Evolutionary conservation across 306 rosid species (phyloP), one percentile per base, ranked within the genome.

Genomic region (Rubus idaeus): DNA sequence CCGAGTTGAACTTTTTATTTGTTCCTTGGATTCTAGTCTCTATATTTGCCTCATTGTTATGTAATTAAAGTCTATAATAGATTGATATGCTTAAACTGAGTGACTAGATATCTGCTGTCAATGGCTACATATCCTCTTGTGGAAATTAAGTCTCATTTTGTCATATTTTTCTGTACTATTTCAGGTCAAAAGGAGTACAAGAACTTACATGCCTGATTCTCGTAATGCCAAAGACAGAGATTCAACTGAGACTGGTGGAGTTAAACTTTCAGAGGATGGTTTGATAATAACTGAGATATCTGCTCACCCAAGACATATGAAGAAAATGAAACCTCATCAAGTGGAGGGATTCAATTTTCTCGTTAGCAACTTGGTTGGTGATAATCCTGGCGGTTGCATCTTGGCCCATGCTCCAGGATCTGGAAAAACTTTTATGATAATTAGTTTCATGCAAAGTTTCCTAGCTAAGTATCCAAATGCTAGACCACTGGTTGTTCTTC

Each of bases 401-500:
- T 83, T 95, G 84, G 99, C 97, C 42, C 97, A 95, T 74, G 99
- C 97, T 71, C 99, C 97, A 8, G 99, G 97, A 41, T 95, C 99
- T 60, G 99, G 99, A 39, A 95, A 95, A 70, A 95, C 97, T 4
- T 95, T 95, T 69, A 95, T 95, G 99, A 92, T 95, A 30, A 95
- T 95, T 76, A 95, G 99, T 85, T 95, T 95, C 84, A 84, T 95
- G 89, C 99, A 92, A 77, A 95, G 99, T 80, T 95, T 95, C 79
- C 83, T 95, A 9, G 99, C 94, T 1, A 92, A 88, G 86, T 92
- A 92, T 82, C 97, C 97, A 18, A 63, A 84, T 84, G 99, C 89
- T 17, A 86, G 96, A 84, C 97, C 99, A 0, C 85, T 95, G 30
- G 96, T 95, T 77, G 90, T 95, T 82, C 99, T 95, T 81, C 97